Percentiles rank a stretch among this genome's conserved stretches.
phyloP scores from a whole-genome alignment of 2,329 filamentous ascomycete genomes.

The Trichoderma hamatum region DNA sequence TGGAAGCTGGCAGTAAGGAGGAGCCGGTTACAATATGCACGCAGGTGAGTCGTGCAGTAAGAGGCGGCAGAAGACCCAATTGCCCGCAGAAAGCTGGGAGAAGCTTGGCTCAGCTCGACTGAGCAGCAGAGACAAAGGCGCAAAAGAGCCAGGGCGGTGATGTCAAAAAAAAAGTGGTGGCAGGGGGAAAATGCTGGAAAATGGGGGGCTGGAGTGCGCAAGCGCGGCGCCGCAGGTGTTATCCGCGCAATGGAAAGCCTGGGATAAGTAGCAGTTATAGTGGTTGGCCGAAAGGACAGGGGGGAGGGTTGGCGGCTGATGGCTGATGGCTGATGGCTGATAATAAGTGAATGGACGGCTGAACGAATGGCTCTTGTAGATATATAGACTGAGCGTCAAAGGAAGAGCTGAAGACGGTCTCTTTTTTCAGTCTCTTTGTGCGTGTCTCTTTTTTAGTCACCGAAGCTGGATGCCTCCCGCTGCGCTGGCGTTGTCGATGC shows the following conservation, averaged over 20 bases:
- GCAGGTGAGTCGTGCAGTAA: constrained; percentile 24
- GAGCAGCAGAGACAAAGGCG: constrained; percentile 11
- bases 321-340: not conserved
- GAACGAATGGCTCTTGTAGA: not conserved
- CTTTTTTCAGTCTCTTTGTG: not conserved
- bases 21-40: constrained; percentile 9
- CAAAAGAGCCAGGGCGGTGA: constrained; percentile 24
- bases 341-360: not conserved
- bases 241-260: constrained; percentile 6
- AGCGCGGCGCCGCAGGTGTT: constrained; percentile 19
- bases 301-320: not conserved
- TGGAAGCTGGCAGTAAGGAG: not conserved
- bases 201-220: constrained; percentile 27
- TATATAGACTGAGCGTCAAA: not conserved
- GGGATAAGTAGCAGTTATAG: constrained; percentile 8
- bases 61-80: constrained; percentile 22
- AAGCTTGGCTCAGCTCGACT: constrained; percentile 18
- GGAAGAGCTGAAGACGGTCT: not conserved
- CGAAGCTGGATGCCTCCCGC: constrained; percentile 14
- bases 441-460: not conserved
- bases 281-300: not conserved
- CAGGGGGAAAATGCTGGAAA: constrained; percentile 27
- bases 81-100: constrained; percentile 15
- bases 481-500: not conserved
- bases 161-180: constrained; percentile 28